Evolutionary conservation across 768 basidiomycete genomes (phyloP).

Genomic region (Hortiboletus campestris): DNA sequence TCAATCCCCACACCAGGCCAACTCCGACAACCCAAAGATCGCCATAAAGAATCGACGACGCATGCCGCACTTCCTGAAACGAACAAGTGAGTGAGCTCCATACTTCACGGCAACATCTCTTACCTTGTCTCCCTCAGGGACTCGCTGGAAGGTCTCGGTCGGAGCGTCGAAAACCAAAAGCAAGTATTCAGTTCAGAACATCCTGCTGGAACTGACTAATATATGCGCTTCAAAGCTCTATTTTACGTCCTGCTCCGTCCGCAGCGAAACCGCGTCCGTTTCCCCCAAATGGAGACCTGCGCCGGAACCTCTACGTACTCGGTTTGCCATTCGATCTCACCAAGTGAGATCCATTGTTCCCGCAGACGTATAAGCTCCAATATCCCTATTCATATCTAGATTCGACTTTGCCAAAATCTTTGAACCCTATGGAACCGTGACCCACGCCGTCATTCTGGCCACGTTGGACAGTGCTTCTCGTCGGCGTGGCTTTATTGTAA

Average conservation of each 20-base stretch:
- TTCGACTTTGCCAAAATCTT: conserved; percentile 64
- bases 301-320: conserved; percentile 82
- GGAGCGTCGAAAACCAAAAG: conserved; percentile 54
- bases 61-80: background rate
- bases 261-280: conserved; percentile 6
- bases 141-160: conserved; percentile 37
- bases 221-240: conserved; percentile 35
- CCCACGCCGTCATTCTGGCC: conserved; percentile 78
- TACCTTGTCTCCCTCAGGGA: conserved; percentile 13
- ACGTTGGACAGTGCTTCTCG: conserved; percentile 83
- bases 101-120: background rate
- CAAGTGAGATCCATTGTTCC: conserved; percentile 46
- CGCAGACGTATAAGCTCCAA: background rate
- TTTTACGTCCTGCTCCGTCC: conserved; percentile 26
- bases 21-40: conserved; percentile 8
- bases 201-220: conserved; percentile 7
- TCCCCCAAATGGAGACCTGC: conserved; percentile 38
- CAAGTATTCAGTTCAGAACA: conserved; percentile 33
- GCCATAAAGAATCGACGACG: background rate
- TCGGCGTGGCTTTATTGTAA: conserved; percentile 80
- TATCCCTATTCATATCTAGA: conserved; percentile 17
- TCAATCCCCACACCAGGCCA: conserved; percentile 13
- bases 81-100: conserved; percentile 11
- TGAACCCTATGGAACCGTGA: conserved; percentile 61
- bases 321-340: conserved; percentile 80